Percentiles rank a stretch among this genome's conserved stretches.
Evolutionary conservation across 1,284 basidiomycete species (phyloP).

Genomic region (Termitomyces sp.): DNA sequence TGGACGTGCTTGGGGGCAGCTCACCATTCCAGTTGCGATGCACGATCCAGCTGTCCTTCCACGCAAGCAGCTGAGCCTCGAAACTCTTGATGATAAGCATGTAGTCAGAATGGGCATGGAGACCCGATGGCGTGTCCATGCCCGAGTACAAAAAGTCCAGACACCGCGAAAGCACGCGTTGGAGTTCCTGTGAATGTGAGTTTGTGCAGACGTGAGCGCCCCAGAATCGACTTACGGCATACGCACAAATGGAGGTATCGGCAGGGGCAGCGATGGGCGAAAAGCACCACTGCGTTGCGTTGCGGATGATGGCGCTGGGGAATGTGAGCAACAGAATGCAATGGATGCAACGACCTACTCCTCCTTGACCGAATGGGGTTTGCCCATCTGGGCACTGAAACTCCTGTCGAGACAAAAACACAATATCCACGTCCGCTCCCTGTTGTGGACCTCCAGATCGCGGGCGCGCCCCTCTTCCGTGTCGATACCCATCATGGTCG

Average conservation of each 20-base stretch:
- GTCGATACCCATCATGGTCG: constrained; percentile 60
- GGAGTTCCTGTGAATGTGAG: constrained; percentile 83
- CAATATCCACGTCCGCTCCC: constrained; percentile 91
- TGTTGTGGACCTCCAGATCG: constrained; percentile 83
- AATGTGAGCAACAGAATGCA: too few species aligned
- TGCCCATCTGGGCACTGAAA: constrained; percentile 90
- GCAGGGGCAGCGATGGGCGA: constrained; percentile 56
- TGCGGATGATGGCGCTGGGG: constrained; percentile 76
- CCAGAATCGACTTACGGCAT: constrained; percentile 69
- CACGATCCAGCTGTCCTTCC: constrained; percentile 59
- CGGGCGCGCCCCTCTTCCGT: constrained; percentile 71
- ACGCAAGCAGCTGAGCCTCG: constrained; percentile 73
- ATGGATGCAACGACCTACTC: constrained; percentile 51
- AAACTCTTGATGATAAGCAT: constrained; percentile 78
- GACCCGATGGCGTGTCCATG: constrained; percentile 75
- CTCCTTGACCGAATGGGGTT: constrained; percentile 80
- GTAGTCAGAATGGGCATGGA: constrained; percentile 88
- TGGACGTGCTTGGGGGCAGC: too few species aligned
- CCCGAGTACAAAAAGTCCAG: constrained; percentile 89
- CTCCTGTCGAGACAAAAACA: constrained; percentile 91
- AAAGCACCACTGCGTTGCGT: constrained; percentile 68
- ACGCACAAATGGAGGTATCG: constrained; percentile 65
- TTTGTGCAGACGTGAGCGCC: too few species aligned
- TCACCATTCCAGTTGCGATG: constrained; percentile 26
- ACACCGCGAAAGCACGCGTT: constrained; percentile 83